phyloP scores from a whole-genome alignment of 345 rosid species.

The Aquilaria malaccensis region DNA sequence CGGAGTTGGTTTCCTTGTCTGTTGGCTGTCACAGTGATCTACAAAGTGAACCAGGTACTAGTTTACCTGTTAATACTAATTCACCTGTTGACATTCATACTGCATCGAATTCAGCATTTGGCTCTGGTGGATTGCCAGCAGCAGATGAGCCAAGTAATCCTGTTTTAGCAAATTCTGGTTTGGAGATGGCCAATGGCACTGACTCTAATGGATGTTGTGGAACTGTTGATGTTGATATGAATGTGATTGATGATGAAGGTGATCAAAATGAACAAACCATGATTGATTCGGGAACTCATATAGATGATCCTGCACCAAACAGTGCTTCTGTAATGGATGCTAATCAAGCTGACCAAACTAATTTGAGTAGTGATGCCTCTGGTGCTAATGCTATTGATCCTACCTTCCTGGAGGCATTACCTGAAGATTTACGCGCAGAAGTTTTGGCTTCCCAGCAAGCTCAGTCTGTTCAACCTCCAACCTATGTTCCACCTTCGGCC shows the following conservation, averaged over 20 bases:
- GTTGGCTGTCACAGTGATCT: conserved; percentile 30
- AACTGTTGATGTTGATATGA: conserved; percentile 76
- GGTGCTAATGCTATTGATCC: conserved; percentile 84
- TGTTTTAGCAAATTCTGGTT: conserved; percentile 23
- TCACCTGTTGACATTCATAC: conserved; percentile 31
- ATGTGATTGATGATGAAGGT: conserved; percentile 46
- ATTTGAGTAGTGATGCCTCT: conserved; percentile 38
- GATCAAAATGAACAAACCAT: conserved; percentile 41
- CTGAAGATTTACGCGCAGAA: conserved; percentile 89
- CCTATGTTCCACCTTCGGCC: conserved; percentile 77
- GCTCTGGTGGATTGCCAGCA: conserved; percentile 23
- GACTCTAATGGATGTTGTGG: conserved; percentile 26
- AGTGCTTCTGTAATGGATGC: conserved; percentile 39
- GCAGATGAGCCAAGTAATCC: conserved; percentile 20
- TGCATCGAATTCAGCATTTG: conserved; percentile 22
- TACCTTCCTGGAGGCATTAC: conserved; percentile 91
- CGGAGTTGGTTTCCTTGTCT: conserved; percentile 39
- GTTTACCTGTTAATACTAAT: conserved; percentile 33
- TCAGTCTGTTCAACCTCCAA: conserved; percentile 82
- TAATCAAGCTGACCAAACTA: conserved; percentile 41
- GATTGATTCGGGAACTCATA: conserved; percentile 29
- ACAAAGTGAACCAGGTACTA: conserved; percentile 24
- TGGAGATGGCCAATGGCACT: conserved; percentile 27
- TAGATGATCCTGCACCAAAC: conserved; percentile 35
- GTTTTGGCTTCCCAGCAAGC: conserved; percentile 98